Evolutionary conservation across 139 green algal species (phyloP), one percentile per base, ranked within the genome.

Genomic region (Tetradesmus obliquus): DNA sequence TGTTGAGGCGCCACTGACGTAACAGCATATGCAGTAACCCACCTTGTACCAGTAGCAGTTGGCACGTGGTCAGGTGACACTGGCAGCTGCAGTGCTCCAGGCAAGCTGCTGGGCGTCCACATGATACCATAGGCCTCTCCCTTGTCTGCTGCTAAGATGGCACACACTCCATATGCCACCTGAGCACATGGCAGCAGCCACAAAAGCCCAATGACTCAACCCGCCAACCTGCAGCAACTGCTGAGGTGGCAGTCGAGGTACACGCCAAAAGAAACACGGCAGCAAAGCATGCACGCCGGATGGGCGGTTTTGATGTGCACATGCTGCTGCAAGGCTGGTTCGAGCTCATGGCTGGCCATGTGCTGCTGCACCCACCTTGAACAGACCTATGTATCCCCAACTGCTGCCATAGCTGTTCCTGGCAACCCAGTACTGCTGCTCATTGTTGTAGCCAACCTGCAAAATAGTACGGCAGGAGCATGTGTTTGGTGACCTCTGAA

Each of bases 11-110:
- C 32, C 32, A 45, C 32, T 45, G 32, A 45, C 32, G 32, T 45
- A 45, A 45, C 32, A 45, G 32, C 32, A 45, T 45, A 45, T 45
- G 32, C 32, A 45, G 32, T 45, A 45, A 45, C 10, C 2, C 55
- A 87, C 82, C 55, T 87, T 74, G 54, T 88, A 88, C 84, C 84
- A 88, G 58, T 80, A 88, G 32, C 84, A 88, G 3, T 22, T 20
- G 53, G 83, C 17, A n/a, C 0, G 12, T 9, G n/a, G 60, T 12
- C 84, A 17, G 24, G 10, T 51, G 20, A n/a, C 80, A 20, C 9
- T 20, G 32, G 57, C n/a, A 88, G 84, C 24, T 88, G 12, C 20
- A n/a, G 24, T 8, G 76, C 76, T 12, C 15, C 76, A 32, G 84
- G 24, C 57, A 5, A 2, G 5, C 20, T 69, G 51, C 19, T 12